These are phyloP conservation scores for Colletotrichum sp. DNA, from an alignment of 2,329 filamentous ascomycete genomes.

Conservation along the genomic window DNA sequence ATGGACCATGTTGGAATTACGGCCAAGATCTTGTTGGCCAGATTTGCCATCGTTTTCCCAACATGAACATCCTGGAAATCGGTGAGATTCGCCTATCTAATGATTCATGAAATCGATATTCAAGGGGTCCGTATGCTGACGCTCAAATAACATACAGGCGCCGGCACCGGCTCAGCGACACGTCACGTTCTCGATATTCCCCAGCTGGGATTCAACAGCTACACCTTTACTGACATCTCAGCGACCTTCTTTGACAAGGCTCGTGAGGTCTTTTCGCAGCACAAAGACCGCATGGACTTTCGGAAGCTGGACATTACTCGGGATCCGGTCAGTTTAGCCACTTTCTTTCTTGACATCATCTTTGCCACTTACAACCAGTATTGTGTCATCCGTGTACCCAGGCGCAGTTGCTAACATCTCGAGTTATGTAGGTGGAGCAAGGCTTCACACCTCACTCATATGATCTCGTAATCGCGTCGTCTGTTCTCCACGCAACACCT, in stretches of 20 bases:
- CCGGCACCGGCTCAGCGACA: conserved; percentile 1
- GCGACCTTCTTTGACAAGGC: conserved; percentile 25
- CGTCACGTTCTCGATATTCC: not conserved
- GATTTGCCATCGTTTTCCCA: not conserved
- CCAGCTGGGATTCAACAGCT: conserved; percentile 14
- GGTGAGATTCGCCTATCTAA: not conserved
- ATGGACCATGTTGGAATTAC: not conserved
- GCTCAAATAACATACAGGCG: not conserved
- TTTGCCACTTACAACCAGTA: not conserved
- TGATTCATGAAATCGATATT: not conserved
- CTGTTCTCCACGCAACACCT: conserved; percentile 33
- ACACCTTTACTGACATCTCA: conserved; percentile 30
- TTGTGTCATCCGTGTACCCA: not conserved
- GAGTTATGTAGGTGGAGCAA: conserved; percentile 19
- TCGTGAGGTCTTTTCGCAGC: conserved; percentile 21
- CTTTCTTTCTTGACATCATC: not conserved
- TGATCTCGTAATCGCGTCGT: conserved; percentile 33
- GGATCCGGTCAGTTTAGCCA: conserved; percentile 19
- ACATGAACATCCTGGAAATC: not conserved
- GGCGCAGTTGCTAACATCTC: not conserved
- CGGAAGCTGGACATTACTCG: conserved; percentile 34
- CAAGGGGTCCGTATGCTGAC: not conserved
- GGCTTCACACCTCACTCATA: conserved; percentile 30
- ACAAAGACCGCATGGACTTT: not conserved
- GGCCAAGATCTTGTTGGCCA: not conserved